phyloP scores from a whole-genome alignment of 148 eudicot species.

The Rhododendron vialii region DNA sequence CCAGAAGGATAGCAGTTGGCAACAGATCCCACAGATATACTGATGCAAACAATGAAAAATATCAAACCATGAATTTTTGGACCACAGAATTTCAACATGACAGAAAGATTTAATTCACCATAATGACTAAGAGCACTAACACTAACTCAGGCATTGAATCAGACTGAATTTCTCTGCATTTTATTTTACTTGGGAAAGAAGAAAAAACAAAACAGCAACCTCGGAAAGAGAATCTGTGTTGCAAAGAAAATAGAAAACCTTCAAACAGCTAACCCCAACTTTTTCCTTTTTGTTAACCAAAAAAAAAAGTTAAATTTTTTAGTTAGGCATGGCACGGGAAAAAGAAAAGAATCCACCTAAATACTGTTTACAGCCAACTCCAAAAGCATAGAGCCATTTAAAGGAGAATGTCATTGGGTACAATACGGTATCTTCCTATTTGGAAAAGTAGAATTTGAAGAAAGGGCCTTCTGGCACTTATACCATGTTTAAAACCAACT shows the following conservation, averaged over 20 bases:
- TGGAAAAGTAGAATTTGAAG: background rate
- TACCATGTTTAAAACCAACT: background rate
- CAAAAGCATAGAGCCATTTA: background rate
- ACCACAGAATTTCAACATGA: background rate
- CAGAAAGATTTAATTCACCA: background rate
- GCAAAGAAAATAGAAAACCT: background rate
- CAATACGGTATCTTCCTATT: background rate
- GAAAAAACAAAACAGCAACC: background rate
- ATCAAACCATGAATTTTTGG: background rate
- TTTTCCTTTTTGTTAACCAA: background rate
- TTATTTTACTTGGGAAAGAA: background rate
- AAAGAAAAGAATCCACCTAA: background rate
- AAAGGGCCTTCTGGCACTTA: background rate
- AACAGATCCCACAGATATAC: conserved; percentile 75
- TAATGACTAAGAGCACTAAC: background rate
- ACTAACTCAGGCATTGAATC: background rate
- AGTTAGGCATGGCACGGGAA: background rate
- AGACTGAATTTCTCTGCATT: background rate
- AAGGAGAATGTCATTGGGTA: background rate
- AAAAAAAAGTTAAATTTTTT: background rate
- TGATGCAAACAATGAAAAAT: conserved; percentile 33
- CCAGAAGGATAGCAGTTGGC: conserved; percentile 71
- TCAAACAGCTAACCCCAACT: background rate
- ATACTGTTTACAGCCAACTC: background rate
- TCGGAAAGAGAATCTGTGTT: background rate